Conservation (phyloP, 345 rosid species). For the Passiflora organensis region DNA sequence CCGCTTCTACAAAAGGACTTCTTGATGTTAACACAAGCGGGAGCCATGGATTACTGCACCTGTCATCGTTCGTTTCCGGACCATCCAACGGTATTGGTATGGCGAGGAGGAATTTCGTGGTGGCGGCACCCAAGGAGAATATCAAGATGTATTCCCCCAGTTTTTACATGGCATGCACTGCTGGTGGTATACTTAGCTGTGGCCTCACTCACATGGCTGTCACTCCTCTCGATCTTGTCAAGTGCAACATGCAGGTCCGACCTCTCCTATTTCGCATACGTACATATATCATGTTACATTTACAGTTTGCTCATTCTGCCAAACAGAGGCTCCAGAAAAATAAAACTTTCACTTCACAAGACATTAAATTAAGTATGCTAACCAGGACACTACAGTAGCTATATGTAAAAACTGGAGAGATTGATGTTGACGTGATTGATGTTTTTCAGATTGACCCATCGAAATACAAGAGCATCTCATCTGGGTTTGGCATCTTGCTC, state of each 20-base stretch:
- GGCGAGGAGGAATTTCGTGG: conserved; percentile 20
- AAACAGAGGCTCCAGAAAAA: too few relatives aligned
- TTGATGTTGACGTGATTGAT: conserved; percentile 1
- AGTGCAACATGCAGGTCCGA: conserved; percentile 96
- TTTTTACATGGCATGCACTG: conserved; percentile 74
- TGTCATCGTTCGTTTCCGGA: neutral
- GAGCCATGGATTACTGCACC: neutral
- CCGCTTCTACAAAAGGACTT: conserved; percentile 13
- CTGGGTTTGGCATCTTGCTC: conserved; percentile 70
- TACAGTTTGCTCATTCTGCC: too few relatives aligned
- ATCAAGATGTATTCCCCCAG: conserved; percentile 74
- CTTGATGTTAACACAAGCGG: neutral
- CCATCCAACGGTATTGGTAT: conserved; percentile 7
- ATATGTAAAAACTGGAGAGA: too few relatives aligned
- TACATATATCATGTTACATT: too few relatives aligned
- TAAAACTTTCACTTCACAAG: too few relatives aligned
- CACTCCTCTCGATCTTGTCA: conserved; percentile 93
- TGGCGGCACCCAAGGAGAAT: conserved; percentile 65
- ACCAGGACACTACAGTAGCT: too few relatives aligned
- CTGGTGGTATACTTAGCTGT: conserved; percentile 66
- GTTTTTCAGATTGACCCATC: conserved; percentile 68
- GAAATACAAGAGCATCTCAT: conserved; percentile 71
- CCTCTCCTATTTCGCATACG: neutral
- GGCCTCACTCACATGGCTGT: conserved; percentile 83
- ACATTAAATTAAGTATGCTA: too few relatives aligned